These are phyloP conservation scores for Strobilomyces echinocephalus DNA, from an alignment of 768 basidiomycete genomes.

Conservation along the genomic window DNA sequence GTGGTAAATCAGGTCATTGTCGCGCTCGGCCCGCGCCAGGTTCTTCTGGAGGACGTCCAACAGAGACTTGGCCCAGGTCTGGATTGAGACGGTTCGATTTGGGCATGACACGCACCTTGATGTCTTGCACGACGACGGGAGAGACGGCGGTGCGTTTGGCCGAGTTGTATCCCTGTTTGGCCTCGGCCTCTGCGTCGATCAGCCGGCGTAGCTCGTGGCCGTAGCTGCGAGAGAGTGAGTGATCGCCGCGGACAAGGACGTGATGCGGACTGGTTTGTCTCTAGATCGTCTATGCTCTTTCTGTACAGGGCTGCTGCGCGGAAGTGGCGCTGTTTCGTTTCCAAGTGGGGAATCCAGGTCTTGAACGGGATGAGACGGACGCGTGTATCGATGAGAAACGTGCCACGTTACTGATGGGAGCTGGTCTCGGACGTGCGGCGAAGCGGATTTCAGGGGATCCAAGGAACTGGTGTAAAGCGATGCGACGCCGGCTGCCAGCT, in stretches of 20 bases:
- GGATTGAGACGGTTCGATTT: background rate
- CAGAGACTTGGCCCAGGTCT: conserved; percentile 53
- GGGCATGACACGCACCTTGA: conserved; percentile 49
- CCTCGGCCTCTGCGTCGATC: conserved; percentile 56
- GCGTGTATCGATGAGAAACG: background rate
- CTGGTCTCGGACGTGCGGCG: conserved; percentile 39
- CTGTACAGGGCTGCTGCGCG: conserved; percentile 84
- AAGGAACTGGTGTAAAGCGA: conserved; percentile 58
- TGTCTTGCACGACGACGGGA: conserved; percentile 65
- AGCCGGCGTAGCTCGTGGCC: conserved; percentile 84
- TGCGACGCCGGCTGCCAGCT: conserved; percentile 72
- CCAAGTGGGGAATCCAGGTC: conserved; percentile 79
- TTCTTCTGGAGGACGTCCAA: conserved; percentile 65
- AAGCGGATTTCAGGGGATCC: conserved; percentile 40
- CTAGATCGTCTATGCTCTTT: conserved; percentile 84
- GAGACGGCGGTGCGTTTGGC: conserved; percentile 62
- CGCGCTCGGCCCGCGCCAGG: conserved; percentile 69
- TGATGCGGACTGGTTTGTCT: conserved; percentile 55
- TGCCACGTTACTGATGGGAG: conserved; percentile 50
- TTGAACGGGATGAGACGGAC: conserved; percentile 16
- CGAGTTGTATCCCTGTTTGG: conserved; percentile 65
- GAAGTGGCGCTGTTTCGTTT: conserved; percentile 83
- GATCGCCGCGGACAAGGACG: background rate
- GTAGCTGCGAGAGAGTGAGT: conserved; percentile 50
- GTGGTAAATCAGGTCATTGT: conserved; percentile 96